Evolutionary conservation across 495 filamentous ascomycete genomes (phyloP), one percentile per base, ranked within the genome.

Genomic region (Lasiosphaeris hirsuta): DNA sequence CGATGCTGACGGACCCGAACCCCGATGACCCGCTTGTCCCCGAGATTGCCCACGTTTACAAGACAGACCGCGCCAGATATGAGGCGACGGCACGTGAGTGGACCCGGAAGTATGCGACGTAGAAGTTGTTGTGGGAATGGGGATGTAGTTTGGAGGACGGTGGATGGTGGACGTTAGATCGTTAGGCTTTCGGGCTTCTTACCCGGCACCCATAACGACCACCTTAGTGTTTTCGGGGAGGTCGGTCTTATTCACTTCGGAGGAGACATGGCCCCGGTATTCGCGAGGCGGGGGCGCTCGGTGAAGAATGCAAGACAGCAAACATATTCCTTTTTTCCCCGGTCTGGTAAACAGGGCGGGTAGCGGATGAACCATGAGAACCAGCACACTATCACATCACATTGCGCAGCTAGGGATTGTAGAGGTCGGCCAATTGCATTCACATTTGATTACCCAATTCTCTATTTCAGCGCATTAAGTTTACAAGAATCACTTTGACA

Each of bases 1-100:
- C 94, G 39, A 97, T 98, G 95, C 84, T 98, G 68, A 98, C 95
- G 66, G 94, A 98, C 77, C 94, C 94, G 62, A 98, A 98, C 83
- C 94, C 94, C 44, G 94, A 98, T 70, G 94, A 98, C 75, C 94
- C 94, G 58, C 85, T 98, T 56, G 94, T 98, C 48, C 94, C 94
- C 51, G 94, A 98, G 78, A 97, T 98, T 65, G 94, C 94, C 33
- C 94, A 98, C 67, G 94, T 98, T 67, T 98, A 98, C 88, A 98
- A 98, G 89, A 97, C 94, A 51, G 95, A 98, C 73, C 89, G 90
- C 52, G 83, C 87, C 56, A 83, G 91, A 67, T 98, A 98, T 75
- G 95, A 98, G 78, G 88, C 91, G 54, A 97, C 92, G 58, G 94
- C 94, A 56, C 85, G 94, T 68, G 94, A 98, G 76, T 97, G 95